Evolutionary conservation across 2,329 filamentous ascomycete genomes (phyloP), one percentile per base, ranked within the genome.

Genomic region (Chrysoporthe puriensis): DNA sequence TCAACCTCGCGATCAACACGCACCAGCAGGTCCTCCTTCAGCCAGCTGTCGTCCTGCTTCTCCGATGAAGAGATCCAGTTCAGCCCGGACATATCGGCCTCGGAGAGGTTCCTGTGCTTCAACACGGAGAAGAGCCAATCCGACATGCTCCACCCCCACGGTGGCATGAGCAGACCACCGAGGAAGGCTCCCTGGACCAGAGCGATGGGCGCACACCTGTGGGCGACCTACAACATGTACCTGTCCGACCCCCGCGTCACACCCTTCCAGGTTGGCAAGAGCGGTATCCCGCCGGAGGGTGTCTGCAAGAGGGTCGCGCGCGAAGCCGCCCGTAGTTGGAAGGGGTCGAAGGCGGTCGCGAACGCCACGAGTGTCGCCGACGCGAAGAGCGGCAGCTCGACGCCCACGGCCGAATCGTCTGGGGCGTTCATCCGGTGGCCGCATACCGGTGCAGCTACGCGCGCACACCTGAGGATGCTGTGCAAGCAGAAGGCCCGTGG

Each of bases 191-290:
- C 83, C 0, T 91, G 89, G 89, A 90, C 88, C 4, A 85, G 85
- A 69, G 83, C 86, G 21, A 90, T 91, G 87, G 88, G 82, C 77
- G 80, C 85, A 14, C 89, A 91, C 72, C 77, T 91, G 11, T 91
- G 89, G 89, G 83, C 85, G 5, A 89, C 86, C 1, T 91, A 90
- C 73, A 79, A 85, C 67, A 79, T 88, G 63, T 91, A 91, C 72
- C 79, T 91, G 52, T 86, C 89, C 74, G 89, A 91, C 72, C 88
- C 89, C 58, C 88, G 86, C 61, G 87, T 90, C 2, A 91, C 89
- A 1, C 89, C 89, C 0, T 87, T 91, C 70, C 84, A 86, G 63
- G 82, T 89, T 66, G 85, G 87, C 69, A 88, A 88, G 73, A 88
- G 86, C 73, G 84, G 85, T 66, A 84, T 91, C 36, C 89, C 89